phyloP scores from a whole-genome alignment of 257 asterid species.

The Solanum pinnatisectum region DNA sequence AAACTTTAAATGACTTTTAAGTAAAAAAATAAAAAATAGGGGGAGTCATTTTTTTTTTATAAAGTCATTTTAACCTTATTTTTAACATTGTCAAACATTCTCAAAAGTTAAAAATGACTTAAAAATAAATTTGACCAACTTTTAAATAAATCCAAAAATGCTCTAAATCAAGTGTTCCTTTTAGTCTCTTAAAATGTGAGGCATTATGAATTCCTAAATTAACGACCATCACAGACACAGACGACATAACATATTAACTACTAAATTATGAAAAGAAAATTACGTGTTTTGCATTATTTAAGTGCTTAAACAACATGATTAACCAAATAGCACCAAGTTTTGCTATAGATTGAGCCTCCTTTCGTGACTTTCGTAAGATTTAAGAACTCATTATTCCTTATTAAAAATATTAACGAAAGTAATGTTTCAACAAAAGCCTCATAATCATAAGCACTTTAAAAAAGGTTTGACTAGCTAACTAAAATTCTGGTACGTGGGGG shows the following conservation, averaged over 20 bases:
- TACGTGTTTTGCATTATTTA: background rate
- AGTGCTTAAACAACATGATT: background rate
- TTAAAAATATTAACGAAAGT: background rate
- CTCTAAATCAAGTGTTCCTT: no score
- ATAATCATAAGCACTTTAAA: background rate
- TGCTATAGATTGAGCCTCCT: background rate
- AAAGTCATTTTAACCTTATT: no score
- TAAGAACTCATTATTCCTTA: background rate
- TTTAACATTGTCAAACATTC: no score
- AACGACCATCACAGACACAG: background rate
- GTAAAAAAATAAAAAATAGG: no score
- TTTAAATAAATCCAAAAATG: no score
- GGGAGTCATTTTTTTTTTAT: no score
- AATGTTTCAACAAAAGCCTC: slow-evolving; percentile 1
- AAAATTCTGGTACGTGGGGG: background rate
- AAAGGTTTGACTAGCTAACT: background rate
- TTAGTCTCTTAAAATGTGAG: background rate
- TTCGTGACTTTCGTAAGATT: background rate
- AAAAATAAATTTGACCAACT: background rate
- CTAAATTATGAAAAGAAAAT: background rate
- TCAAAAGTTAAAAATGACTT: background rate
- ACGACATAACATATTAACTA: background rate
- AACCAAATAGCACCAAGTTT: background rate
- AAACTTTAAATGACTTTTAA: no score
- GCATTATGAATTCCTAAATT: background rate